Percentiles rank a stretch among this genome's conserved stretches.
Conservation (phyloP, 2,329 filamentous ascomycete species). For the Trichoderma sp. region DNA sequence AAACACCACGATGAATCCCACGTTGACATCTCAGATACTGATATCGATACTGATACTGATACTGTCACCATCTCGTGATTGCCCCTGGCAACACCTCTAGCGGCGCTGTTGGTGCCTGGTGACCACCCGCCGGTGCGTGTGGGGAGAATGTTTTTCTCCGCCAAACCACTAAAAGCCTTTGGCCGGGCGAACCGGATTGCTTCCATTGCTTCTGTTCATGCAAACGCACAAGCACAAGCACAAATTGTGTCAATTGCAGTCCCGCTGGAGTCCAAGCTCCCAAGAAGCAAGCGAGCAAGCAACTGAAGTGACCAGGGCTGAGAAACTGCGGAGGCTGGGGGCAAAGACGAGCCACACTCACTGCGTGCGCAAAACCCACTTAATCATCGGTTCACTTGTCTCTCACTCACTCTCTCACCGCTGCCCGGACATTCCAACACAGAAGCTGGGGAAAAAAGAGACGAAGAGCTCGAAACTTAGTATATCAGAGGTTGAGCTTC, state of each 20-base stretch:
- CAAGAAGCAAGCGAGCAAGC: background rate
- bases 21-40: background rate
- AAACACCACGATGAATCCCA: background rate
- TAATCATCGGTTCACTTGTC: background rate
- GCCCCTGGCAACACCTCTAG: conserved; percentile 12
- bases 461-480: background rate
- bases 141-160: background rate
- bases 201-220: background rate
- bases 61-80: background rate
- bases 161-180: background rate
- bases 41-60: background rate
- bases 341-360: background rate
- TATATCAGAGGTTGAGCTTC: background rate
- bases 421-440: background rate
- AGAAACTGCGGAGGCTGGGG: conserved; percentile 11
- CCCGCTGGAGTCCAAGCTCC: background rate
- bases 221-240: background rate
- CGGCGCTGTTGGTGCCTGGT: background rate
- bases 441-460: background rate
- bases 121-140: conserved; percentile 2
- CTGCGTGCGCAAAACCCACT: background rate
- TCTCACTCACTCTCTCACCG: conserved; percentile 11
- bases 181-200: conserved; percentile 13
- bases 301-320: background rate
- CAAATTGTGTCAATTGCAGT: conserved; percentile 1